Percentiles rank a stretch among this genome's conserved stretches.
phyloP scores from a whole-genome alignment of 169 alveolate species.

The Plasmodium relictum region DNA sequence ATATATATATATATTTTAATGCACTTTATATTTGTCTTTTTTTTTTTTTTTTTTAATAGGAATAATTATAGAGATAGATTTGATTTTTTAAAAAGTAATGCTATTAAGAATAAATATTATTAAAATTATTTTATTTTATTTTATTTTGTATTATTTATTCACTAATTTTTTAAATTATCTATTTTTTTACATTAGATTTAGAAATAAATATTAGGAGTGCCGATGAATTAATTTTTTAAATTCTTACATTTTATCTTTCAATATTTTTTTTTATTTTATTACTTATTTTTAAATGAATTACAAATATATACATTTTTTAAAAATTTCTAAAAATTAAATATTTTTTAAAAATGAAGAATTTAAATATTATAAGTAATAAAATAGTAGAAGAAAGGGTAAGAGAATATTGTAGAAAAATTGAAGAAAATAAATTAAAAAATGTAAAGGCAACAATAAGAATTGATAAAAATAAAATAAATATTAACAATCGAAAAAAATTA shows the following conservation, averaged over 20 bases:
- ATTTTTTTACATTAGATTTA: constrained; percentile 27
- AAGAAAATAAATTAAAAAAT: constrained; percentile 55
- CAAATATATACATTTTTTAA: too few species aligned
- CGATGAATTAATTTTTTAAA: constrained; percentile 42
- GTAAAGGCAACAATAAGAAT: constrained; percentile 43
- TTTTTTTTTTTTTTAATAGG: constrained; percentile 51
- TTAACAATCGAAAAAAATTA: constrained; percentile 47
- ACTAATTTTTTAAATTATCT: not conserved
- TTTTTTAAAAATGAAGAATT: constrained; percentile 46
- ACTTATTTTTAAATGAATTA: not conserved
- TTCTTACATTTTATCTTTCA: not conserved
- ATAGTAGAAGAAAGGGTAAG: constrained; percentile 67
- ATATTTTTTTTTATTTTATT: not conserved
- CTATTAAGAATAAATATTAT: not conserved
- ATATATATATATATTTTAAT: not conserved
- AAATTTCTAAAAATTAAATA: too few species aligned
- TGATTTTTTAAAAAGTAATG: constrained; percentile 40
- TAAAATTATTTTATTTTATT: not conserved
- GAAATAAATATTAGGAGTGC: constrained; percentile 75
- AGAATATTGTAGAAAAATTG: constrained; percentile 53
- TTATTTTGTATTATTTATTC: not conserved
- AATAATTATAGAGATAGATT: constrained; percentile 66
- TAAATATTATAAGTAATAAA: constrained; percentile 40
- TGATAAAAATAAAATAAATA: constrained; percentile 16
- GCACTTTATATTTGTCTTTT: constrained; percentile 17